Base-by-base conservation (phyloP, 2,329 filamentous ascomycete genomes). In the Calonectria pseudoreteaudii region DNA sequence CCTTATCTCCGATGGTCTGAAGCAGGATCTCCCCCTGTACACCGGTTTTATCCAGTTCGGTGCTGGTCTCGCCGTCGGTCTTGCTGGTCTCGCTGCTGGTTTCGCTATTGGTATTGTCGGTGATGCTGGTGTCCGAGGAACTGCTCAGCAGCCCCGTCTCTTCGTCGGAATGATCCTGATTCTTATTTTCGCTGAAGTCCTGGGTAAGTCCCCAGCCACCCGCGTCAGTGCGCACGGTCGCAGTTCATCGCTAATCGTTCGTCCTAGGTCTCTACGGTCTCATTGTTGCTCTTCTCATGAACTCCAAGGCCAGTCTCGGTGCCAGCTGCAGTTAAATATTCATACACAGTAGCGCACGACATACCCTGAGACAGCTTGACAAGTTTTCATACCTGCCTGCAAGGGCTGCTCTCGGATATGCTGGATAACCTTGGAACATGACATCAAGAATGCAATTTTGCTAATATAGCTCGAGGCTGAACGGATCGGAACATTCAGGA, bases 111-210 rank as follows among this genome's bases (percentile, higher is more conserved):
- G 94, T 86, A 96, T 96, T 83, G 94, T 96, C 77, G 94, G 94
- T 89, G 94, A 97, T 81, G 94, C 94, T 81, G 95, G 94, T 93
- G 94, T 97, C 74, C 92, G 94, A 83, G 94, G 94, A 88, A 95
- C 93, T 78, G 94, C 94, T 72, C 94, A 96, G 85, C 94, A 96
- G 86, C 94, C 94, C 76, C 91, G 94, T 85, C 91, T 98, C 80
- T 98, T 97, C 87, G 95, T 98, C 84, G 96, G 96, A 88, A 98
- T 98, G 95, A 98, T 98, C 87, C 87, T 98, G 85, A 98, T 98
- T 90, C 95, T 98, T 88, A 98, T 98, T 96, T 98, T 98, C 91
- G 96, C 96, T 80, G 96, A 98, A 96, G 96, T 98, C 80, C 88
- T 98, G 93, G 96, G 95, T 97, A 90, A 76, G 93, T 89, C 34